A percentile compares a stretch with the other conserved stretches of the same genome.
These are phyloP conservation scores for Amoebophrya sp. DNA, from an alignment of 169 alveolate genomes.

Conservation along the genomic window DNA sequence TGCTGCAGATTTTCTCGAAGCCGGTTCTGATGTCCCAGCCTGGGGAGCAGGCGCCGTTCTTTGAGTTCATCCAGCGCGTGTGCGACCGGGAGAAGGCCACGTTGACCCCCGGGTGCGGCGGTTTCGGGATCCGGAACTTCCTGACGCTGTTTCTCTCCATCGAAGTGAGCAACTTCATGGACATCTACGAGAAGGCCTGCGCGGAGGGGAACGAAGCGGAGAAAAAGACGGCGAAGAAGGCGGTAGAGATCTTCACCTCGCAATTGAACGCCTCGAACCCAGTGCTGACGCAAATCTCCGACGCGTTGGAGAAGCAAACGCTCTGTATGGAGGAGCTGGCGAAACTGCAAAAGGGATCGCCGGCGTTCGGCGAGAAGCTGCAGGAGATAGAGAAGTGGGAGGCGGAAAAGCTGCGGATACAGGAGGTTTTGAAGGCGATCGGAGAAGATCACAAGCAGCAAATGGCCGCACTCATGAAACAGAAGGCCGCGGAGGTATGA, in stretches of 20 bases:
- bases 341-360: too few relatives aligned
- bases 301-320: neutral
- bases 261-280: neutral
- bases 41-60: neutral
- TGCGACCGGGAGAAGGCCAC: neutral
- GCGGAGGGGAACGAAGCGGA: neutral
- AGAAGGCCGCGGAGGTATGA: too few relatives aligned
- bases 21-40: neutral
- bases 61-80: neutral
- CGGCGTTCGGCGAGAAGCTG: too few relatives aligned
- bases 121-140: too few relatives aligned
- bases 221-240: neutral
- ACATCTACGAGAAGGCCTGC: neutral
- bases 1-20: neutral
- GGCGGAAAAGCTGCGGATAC: neutral
- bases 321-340: neutral
- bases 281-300: neutral
- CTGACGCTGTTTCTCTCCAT: too few relatives aligned
- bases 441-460: neutral
- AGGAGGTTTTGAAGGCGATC: neutral
- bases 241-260: neutral
- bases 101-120: too few relatives aligned
- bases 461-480: neutral
- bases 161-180: neutral
- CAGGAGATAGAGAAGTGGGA: too few relatives aligned